Conservation (phyloP, 192 early-diverging fungal genomes). For the Coemansia interrupta region DNA sequence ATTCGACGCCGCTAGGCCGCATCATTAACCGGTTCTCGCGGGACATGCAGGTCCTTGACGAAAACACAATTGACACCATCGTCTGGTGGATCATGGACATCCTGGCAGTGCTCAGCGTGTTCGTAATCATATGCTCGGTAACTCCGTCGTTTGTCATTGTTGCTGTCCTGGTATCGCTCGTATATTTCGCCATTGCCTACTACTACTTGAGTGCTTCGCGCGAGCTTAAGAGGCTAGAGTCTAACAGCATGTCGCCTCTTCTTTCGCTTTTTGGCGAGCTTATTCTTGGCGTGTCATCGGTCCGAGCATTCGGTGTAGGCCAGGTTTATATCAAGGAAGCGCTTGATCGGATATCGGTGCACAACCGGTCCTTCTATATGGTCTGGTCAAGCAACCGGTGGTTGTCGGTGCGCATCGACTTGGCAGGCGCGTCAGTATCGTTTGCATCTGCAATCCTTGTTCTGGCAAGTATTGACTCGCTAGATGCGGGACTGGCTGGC, state of each 20-base stretch:
- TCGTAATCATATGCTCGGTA: slow-evolving; percentile 59
- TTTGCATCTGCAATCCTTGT: slow-evolving; percentile 68
- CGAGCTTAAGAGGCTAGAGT: slow-evolving; percentile 86
- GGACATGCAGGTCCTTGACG: slow-evolving; percentile 79
- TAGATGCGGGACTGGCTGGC: slow-evolving; percentile 84
- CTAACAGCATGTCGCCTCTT: slow-evolving; percentile 68
- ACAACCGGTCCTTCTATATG: slow-evolving; percentile 80
- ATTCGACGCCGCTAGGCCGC: slow-evolving; percentile 77
- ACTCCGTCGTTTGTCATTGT: slow-evolving; percentile 72
- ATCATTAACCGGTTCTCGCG: slow-evolving; percentile 84
- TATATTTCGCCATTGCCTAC: slow-evolving; percentile 62
- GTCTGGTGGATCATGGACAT: slow-evolving; percentile 55
- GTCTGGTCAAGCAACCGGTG: slow-evolving; percentile 78
- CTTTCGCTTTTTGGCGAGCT: slow-evolving; percentile 79
- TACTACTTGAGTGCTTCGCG: slow-evolving; percentile 74
- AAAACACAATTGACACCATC: slow-evolving; percentile 52
- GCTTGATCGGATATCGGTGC: slow-evolving; percentile 58
- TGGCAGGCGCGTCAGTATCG: slow-evolving; percentile 67
- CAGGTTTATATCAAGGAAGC: slow-evolving; percentile 64
- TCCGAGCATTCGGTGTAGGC: slow-evolving; percentile 77
- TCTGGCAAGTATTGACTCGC: slow-evolving; percentile 41
- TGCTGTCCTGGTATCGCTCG: slow-evolving; percentile 53
- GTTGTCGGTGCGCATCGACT: slow-evolving; percentile 76
- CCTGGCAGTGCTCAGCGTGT: slow-evolving; percentile 54
- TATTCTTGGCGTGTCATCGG: slow-evolving; percentile 68